phyloP scores from a whole-genome alignment of 2,329 filamentous ascomycete species.

The Bipolaris victoriae region DNA sequence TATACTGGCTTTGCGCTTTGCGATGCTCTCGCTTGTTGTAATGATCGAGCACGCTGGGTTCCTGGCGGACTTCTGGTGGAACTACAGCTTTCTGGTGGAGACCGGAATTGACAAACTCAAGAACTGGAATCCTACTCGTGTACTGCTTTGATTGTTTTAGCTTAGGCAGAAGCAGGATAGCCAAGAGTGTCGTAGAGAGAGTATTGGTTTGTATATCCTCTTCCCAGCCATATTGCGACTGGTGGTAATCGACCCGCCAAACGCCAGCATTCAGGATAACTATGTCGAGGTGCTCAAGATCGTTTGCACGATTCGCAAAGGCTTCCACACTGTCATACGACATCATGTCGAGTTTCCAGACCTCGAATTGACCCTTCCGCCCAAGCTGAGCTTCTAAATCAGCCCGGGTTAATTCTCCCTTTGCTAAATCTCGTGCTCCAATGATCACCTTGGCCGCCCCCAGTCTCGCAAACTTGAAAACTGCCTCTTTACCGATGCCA shows the following conservation, averaged over 20 bases:
- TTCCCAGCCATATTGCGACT: constrained; percentile 48
- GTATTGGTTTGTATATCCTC: constrained; percentile 63
- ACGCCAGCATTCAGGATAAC: constrained; percentile 51
- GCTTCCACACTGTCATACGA: constrained; percentile 42
- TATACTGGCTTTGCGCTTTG: constrained; percentile 35
- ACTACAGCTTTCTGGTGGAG: constrained; percentile 38
- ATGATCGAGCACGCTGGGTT: constrained; percentile 35
- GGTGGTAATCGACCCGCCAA: constrained; percentile 28
- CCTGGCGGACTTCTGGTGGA: constrained; percentile 22
- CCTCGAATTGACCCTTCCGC: constrained; percentile 38
- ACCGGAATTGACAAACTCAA: constrained; percentile 45
- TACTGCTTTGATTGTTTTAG: constrained; percentile 36
- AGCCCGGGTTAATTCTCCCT: constrained; percentile 44
- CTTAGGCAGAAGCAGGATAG: constrained; percentile 56
- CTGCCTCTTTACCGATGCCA: constrained; percentile 50
- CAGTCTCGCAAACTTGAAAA: constrained; percentile 45
- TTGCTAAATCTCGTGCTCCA: constrained; percentile 43
- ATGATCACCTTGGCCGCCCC: constrained; percentile 50
- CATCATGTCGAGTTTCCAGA: constrained; percentile 48
- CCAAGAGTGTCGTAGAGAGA: constrained; percentile 62
- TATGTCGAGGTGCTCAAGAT: constrained; percentile 46
- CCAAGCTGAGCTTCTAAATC: constrained; percentile 37
- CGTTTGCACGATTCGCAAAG: constrained; percentile 38
- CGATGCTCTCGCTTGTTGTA: constrained; percentile 42
- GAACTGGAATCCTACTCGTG: constrained; percentile 33